Evolutionary conservation across 805 yeast genomes (phyloP).

Genomic region (Wickerhamiella bombiphila): DNA sequence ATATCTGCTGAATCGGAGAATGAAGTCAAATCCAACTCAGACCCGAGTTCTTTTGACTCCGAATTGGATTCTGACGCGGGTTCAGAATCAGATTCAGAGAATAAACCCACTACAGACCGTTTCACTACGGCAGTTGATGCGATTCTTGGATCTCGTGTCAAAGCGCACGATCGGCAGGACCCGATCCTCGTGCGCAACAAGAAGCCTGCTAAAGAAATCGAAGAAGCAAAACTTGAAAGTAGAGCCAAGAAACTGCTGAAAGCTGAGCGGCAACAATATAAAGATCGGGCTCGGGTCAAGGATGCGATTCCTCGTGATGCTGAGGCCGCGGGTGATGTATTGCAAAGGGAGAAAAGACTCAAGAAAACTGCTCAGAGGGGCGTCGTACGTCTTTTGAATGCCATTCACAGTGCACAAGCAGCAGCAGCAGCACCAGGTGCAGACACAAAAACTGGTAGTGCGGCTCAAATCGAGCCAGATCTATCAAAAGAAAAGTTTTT

Average conservation of each 20-base stretch:
- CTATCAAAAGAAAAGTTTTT: constrained; percentile 79
- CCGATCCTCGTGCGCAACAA: constrained; percentile 81
- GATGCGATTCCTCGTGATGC: constrained; percentile 47
- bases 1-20: too few relatives aligned
- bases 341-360: constrained; percentile 54
- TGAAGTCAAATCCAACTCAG: too few relatives aligned
- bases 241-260: constrained; percentile 62
- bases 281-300: constrained; percentile 52
- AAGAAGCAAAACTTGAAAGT: constrained; percentile 65
- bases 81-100: constrained; percentile 12
- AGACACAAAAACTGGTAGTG: constrained; percentile 28
- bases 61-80: too few relatives aligned
- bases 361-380: constrained; percentile 80
- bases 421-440: constrained; percentile 14
- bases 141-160: constrained; percentile 67
- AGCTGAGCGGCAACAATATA: constrained; percentile 53
- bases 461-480: constrained; percentile 55
- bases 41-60: too few relatives aligned
- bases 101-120: constrained; percentile 17
- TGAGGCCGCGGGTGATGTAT: constrained; percentile 39
- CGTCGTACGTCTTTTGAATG: constrained; percentile 72
- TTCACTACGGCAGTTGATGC: constrained; percentile 78
- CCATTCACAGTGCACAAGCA: constrained; percentile 64
- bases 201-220: constrained; percentile 57
- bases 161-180: constrained; percentile 77